These are phyloP conservation scores for Agapanthus africanus DNA, from an alignment of 106 monocot species.

Conservation along the genomic window DNA sequence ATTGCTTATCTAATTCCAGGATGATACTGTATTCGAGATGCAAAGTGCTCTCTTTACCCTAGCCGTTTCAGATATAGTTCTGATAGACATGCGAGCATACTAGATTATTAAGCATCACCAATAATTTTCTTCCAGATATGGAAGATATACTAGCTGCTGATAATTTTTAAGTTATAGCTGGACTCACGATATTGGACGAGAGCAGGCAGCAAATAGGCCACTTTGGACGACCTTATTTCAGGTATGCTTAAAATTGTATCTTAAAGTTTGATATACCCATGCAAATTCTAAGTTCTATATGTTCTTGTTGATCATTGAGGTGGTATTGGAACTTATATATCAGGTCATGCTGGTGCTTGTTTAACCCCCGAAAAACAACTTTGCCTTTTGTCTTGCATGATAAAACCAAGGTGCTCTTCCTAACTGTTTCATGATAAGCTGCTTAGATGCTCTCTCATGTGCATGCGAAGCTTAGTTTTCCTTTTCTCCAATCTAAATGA, in stretches of 20 bases:
- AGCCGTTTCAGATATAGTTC: no score
- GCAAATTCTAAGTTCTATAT: background rate
- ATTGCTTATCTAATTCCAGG: background rate
- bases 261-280: no score
- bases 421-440: background rate
- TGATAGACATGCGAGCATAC: background rate
- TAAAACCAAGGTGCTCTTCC: conserved; percentile 60
- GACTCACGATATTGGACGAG: conserved; percentile 99
- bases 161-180: conserved; percentile 41
- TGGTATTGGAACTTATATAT: conserved; percentile 9
- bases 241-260: conserved; percentile 27
- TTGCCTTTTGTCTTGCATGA: conserved; percentile 94
- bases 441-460: background rate
- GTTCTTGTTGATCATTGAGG: conserved; percentile 9
- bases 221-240: conserved; percentile 96
- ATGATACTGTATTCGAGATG: no score
- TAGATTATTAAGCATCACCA: background rate
- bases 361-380: conserved; percentile 95
- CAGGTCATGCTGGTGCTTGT: conserved; percentile 97
- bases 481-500: background rate
- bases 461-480: background rate
- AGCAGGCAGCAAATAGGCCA: conserved; percentile 99
- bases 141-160: background rate
- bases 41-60: no score
- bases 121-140: background rate